phyloP scores from a whole-genome alignment of 768 basidiomycete genomes.

The Suillus americanus region DNA sequence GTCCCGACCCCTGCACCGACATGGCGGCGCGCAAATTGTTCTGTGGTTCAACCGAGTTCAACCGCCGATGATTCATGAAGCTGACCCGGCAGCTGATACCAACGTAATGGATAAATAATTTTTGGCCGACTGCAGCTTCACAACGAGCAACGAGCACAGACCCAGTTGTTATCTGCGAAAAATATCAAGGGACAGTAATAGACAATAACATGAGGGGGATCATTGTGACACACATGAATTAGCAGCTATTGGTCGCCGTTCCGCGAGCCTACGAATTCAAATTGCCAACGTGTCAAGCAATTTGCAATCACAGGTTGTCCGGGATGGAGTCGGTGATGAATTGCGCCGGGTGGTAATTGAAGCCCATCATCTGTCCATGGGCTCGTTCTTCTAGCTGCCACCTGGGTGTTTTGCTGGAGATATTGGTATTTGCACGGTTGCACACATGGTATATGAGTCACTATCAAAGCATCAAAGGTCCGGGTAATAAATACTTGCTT shows the following conservation, averaged over 20 bases:
- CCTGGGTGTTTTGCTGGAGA: slow-evolving; percentile 58
- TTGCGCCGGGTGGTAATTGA: neutral
- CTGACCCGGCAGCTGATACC: neutral
- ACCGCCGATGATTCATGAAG: neutral
- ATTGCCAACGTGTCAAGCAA: neutral
- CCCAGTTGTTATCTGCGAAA: neutral
- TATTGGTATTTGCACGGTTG: slow-evolving; percentile 42
- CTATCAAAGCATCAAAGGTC: neutral
- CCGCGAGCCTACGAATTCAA: neutral
- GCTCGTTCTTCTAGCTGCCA: slow-evolving; percentile 55
- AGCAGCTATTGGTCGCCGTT: neutral
- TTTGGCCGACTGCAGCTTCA: slow-evolving; percentile 47
- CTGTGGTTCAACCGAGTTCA: neutral
- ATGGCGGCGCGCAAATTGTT: neutral
- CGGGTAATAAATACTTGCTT: neutral
- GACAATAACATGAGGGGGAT: slow-evolving; percentile 2
- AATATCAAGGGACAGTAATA: slow-evolving; percentile 19
- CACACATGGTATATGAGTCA: slow-evolving; percentile 47
- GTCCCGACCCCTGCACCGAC: neutral
- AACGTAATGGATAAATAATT: neutral
- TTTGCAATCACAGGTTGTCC: neutral
- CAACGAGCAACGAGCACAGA: neutral
- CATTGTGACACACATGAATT: neutral
- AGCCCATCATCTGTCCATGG: slow-evolving; percentile 27
- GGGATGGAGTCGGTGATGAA: neutral